Percentiles rank a stretch among this genome's conserved stretches.
These are phyloP conservation scores for Phaeolepiota aurea DNA, from an alignment of 768 basidiomycete species.

Conservation along the genomic window DNA sequence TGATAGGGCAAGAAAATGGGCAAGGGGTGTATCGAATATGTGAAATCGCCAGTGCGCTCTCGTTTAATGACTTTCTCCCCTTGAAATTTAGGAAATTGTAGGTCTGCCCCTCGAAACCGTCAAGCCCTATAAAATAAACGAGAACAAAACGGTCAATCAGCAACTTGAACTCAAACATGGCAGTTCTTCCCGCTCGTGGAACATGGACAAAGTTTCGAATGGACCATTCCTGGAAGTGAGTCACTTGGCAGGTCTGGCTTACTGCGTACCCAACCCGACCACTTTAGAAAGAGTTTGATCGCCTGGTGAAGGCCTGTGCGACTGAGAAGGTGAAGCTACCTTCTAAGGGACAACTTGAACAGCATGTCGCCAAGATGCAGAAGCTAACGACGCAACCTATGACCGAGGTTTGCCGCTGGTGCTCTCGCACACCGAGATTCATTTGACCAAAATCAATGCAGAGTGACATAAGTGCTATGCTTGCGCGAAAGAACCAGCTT, in stretches of 20 bases:
- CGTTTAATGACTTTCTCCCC: background rate
- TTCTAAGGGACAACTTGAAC: conserved; percentile 53
- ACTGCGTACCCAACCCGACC: too few species aligned
- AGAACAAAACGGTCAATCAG: conserved; percentile 54
- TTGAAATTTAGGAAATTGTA: conserved; percentile 9
- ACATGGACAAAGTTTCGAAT: conserved; percentile 88
- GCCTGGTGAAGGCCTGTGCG: conserved; percentile 35
- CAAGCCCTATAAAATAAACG: conserved; percentile 69
- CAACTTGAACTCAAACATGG: conserved; percentile 74
- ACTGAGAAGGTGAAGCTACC: conserved; percentile 59
- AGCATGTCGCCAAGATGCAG: conserved; percentile 55
- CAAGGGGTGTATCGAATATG: conserved; percentile 74
- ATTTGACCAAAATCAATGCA: conserved; percentile 19
- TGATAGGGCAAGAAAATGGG: conserved; percentile 58
- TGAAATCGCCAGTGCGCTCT: conserved; percentile 60
- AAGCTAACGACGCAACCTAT: conserved; percentile 51
- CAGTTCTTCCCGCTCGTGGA: conserved; percentile 46
- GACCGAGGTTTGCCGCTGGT: conserved; percentile 62
- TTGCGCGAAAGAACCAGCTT: conserved; percentile 53
- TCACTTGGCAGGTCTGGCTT: background rate
- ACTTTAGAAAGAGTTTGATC: conserved; percentile 64
- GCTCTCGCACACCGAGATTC: conserved; percentile 4
- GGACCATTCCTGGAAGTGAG: conserved; percentile 48
- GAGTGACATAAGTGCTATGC: conserved; percentile 79
- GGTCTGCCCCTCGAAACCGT: conserved; percentile 42